Evolutionary conservation across 805 yeast genomes (phyloP), one percentile per base, ranked within the genome.

Genomic region (Jamesozyma lodderae): DNA sequence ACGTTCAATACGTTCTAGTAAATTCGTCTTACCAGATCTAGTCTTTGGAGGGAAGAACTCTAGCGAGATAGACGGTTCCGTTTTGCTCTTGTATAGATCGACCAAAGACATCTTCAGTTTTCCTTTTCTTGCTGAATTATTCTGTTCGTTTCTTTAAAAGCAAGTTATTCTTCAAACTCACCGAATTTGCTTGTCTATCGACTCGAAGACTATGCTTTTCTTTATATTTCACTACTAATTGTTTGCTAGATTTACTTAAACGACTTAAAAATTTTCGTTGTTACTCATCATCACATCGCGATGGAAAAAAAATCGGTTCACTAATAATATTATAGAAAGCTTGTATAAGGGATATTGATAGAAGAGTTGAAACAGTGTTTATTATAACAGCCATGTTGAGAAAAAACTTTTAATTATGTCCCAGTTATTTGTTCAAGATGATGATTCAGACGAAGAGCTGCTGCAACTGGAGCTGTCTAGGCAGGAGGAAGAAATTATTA

Each of bases 11-110:
- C 99, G 81, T 21, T 88, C 86, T 35, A 83, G 67, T 44, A 92
- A 65, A 62, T 92, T 92, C 46, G 81, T 72, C 57, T 82, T 72
- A 48, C 97, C 98, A 3, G 77, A 67, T 53, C 83, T 88, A 0
- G 98, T 92, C 62, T 92, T 87, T 18, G 99, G 98, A 6, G 99
- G 98, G 65, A 92, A 92, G 60, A 92, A 92, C 67, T 92, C 99
- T 51, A 87, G 72, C 8, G 96, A 88, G 50, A 85, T 75, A 57
- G 79, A 84, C 37, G 79, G 53, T 67, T 75, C 15, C 66, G 67
- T 42, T 57, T 59, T 44, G 77, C 63, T 54, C 29, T 61, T 56
- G 41, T 83, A 70, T 55, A 71, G 70, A 30, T 80, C 83, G 35
- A 53, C 61, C 32, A 66, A 43, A 2, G 53, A 51, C 55, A 52